Evolutionary conservation across 129 eudicot genomes (phyloP), one percentile per base, ranked within the genome.

Genomic region (Calendula officinalis): DNA sequence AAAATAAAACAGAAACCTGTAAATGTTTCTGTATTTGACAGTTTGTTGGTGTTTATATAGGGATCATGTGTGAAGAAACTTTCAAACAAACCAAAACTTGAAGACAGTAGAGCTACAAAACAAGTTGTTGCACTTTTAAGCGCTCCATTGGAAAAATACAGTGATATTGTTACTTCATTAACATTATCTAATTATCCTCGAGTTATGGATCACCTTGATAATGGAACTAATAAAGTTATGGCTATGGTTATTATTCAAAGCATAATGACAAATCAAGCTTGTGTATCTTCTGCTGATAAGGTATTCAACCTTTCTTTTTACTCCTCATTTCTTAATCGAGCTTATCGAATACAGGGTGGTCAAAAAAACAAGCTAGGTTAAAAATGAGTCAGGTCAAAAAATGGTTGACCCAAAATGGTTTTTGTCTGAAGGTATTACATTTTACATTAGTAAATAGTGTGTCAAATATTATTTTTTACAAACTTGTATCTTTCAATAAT

Each of bases 41-140:
- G 13, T 59, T 34, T 37, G 30, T 56, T 60, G 52, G 32, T 74
- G 30, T 61, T 17, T 71, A 54, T 52, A 68, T 74, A 94, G 99
- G 99, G 99, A 64, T 91, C 91, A 33, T 94, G 99, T 68, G 91
- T 94, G 58, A 80, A 83, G 82, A 94, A 67, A 60, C 84, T 94
- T 56, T 82, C 97, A 17, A 89, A 95, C 56, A 83, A 77, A 70
- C 83, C 95, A 50, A 94, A 86, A 75, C 91, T 88, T 80, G 92
- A 88, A 84, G 96, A 88, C 69, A 94, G 84, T 79, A 86, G 72
- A 78, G 95, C 97, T 65, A 94, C 99, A 53, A 94, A 94, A 78
- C 99, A 94, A 78, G 94, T 94, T 64, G 96, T 94, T 66, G 91
- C 99, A 5, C 99, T 94, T 73, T 79, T 94, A 78, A 94, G 95